These are phyloP conservation scores for Cyclotella kingstonii DNA, from an alignment of 108 stramenopile genomes.

Conservation along the genomic window DNA sequence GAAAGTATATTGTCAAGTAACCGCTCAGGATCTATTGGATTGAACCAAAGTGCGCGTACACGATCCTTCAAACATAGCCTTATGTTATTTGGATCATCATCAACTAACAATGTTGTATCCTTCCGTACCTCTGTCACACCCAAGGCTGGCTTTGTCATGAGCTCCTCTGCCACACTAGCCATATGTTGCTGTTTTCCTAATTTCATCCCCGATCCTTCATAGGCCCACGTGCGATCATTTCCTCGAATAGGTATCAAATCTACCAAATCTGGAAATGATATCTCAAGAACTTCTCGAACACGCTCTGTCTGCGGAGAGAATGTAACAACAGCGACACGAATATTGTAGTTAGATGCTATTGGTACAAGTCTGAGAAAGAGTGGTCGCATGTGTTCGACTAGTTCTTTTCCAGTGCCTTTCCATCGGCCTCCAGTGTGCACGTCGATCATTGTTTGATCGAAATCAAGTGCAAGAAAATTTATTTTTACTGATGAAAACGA, in stretches of 20 bases:
- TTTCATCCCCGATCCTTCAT: conserved; percentile 67
- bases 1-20: conserved; percentile 62
- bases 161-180: conserved; percentile 92
- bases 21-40: conserved; percentile 65
- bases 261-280: conserved; percentile 30
- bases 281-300: conserved; percentile 79
- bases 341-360: conserved; percentile 51
- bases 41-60: conserved; percentile 80
- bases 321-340: conserved; percentile 90
- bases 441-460: conserved; percentile 90
- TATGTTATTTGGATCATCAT: conserved; percentile 91
- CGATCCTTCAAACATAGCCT: conserved; percentile 68
- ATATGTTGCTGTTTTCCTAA: conserved; percentile 91
- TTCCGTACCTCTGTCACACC: conserved; percentile 46
- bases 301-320: conserved; percentile 78
- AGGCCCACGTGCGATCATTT: conserved; percentile 79
- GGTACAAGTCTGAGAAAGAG: conserved; percentile 74
- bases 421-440: conserved; percentile 92
- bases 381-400: conserved; percentile 82
- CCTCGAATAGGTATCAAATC: conserved; percentile 84
- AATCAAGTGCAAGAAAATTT: conserved; percentile 92
- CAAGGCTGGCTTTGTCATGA: conserved; percentile 46
- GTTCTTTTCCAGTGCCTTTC: conserved; percentile 70
- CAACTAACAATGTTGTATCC: conserved; percentile 87
- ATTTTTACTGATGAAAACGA: conserved; percentile 46